A percentile compares a stretch with the other conserved stretches of the same genome.
These are phyloP conservation scores for Phytophthora sp. DNA, from an alignment of 352 stramenopile species.

Conservation along the genomic window DNA sequence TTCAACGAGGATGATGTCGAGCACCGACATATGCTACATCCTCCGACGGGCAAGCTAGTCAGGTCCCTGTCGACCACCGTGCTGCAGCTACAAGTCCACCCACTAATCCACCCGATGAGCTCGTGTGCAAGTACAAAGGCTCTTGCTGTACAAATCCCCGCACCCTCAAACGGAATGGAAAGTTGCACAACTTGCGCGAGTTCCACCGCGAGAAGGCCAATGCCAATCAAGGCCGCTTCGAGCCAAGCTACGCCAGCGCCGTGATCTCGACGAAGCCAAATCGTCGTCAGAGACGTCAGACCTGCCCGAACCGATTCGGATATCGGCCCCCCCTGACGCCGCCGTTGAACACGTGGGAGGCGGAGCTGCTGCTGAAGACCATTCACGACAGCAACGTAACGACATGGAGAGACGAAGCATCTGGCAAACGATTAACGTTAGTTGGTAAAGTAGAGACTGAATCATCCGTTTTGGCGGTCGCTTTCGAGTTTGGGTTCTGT, in stretches of 20 bases:
- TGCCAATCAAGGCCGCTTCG: constrained; percentile 58
- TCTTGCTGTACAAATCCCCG: constrained; percentile 11
- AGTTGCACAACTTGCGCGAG: constrained; percentile 60
- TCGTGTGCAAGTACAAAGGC: constrained; percentile 33
- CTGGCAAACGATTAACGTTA: background rate
- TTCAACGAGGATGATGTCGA: constrained; percentile 17
- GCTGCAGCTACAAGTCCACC: background rate
- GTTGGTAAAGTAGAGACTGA: constrained; percentile 12
- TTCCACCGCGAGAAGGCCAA: constrained; percentile 60
- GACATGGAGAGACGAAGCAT: background rate
- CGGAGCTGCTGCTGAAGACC: constrained; percentile 28
- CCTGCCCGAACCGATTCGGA: constrained; percentile 28
- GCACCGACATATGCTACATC: constrained; percentile 25
- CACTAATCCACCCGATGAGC: constrained; percentile 11
- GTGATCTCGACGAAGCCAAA: constrained; percentile 10
- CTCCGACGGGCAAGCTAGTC: constrained; percentile 17
- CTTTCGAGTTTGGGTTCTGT: background rate
- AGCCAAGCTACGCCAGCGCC: constrained; percentile 33
- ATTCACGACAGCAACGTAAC: constrained; percentile 24
- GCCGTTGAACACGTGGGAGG: constrained; percentile 30
- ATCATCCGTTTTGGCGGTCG: background rate
- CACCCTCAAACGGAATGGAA: constrained; percentile 25
- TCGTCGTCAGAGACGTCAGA: constrained; percentile 7
- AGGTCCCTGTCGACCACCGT: constrained; percentile 26
- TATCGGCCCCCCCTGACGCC: constrained; percentile 8